phyloP scores from a whole-genome alignment of 2,329 filamentous ascomycete species.

The Diaporthe sp. region DNA sequence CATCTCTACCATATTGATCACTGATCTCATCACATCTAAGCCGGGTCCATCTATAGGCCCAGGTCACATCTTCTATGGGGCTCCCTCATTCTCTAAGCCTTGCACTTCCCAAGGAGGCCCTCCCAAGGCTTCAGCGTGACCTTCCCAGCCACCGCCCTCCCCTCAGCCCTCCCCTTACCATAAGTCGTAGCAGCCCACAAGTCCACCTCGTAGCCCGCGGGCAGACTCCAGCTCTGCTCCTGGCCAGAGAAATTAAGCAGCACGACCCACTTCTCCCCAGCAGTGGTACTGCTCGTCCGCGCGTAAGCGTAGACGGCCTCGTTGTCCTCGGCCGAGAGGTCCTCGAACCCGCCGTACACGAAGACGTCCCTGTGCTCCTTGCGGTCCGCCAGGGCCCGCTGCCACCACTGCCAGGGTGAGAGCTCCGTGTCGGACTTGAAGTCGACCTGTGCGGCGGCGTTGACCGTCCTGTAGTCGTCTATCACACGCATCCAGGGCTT shows the following conservation, averaged over 20 bases:
- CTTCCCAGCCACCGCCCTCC: slow-evolving; percentile 36
- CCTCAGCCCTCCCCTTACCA: slow-evolving; percentile 36
- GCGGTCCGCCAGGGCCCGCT: slow-evolving; percentile 65
- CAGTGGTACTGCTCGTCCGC: slow-evolving; percentile 37
- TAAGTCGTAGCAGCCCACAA: slow-evolving; percentile 41
- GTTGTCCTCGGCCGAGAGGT: slow-evolving; percentile 36
- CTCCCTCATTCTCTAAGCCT: background rate
- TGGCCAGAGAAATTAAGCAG: slow-evolving; percentile 43
- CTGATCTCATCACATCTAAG: too few species aligned
- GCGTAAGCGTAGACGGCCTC: slow-evolving; percentile 38
- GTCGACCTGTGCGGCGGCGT: slow-evolving; percentile 65
- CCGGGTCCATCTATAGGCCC: too few species aligned
- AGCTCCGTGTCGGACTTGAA: slow-evolving; percentile 46
- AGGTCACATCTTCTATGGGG: background rate
- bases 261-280: slow-evolving; percentile 43
- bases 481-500: slow-evolving; percentile 79
- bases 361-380: slow-evolving; percentile 72
- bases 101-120: slow-evolving; percentile 39
- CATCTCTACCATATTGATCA: too few species aligned
- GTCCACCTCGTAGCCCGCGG: slow-evolving; percentile 38
- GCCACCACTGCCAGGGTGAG: slow-evolving; percentile 62
- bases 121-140: slow-evolving; percentile 43
- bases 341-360: slow-evolving; percentile 69
- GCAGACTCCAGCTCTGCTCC: slow-evolving; percentile 41
- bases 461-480: slow-evolving; percentile 62